phyloP scores from a whole-genome alignment of 2,329 filamentous ascomycete genomes.

The Ceratocystis cubensis region DNA sequence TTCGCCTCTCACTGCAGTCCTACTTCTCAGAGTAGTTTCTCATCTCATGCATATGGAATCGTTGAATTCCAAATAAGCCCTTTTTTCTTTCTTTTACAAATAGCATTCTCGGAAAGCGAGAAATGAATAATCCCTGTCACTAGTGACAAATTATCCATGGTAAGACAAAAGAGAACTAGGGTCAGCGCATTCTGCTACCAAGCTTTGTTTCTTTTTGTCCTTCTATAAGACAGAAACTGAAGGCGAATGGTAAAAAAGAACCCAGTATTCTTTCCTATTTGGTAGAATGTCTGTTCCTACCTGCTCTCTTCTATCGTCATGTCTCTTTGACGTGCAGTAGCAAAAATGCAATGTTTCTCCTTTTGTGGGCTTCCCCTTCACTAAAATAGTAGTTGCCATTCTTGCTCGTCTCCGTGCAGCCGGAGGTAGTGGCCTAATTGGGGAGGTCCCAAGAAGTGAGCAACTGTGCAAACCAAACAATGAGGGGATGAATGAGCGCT shows the following conservation, averaged over 20 bases:
- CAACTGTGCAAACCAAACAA: background rate
- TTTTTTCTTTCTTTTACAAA: constrained; percentile 2
- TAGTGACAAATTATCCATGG: background rate
- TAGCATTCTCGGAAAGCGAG: background rate
- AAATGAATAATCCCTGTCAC: background rate
- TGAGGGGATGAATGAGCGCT: background rate
- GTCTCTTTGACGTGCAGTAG: background rate
- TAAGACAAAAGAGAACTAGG: background rate
- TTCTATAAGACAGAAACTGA: too few relatives aligned
- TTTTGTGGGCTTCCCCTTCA: too few relatives aligned
- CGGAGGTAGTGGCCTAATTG: constrained; percentile 1
- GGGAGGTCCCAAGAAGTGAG: background rate
- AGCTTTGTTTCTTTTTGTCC: too few relatives aligned
- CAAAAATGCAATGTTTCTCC: too few relatives aligned
- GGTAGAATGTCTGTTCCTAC: background rate
- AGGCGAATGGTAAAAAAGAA: background rate
- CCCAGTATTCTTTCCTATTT: too few relatives aligned
- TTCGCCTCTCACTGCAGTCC: too few relatives aligned
- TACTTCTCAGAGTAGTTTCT: too few relatives aligned
- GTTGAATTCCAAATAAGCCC: background rate
- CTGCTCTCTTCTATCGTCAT: background rate
- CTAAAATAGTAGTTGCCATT: background rate
- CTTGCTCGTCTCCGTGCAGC: background rate
- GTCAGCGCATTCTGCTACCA: too few relatives aligned
- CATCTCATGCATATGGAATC: background rate